These are phyloP conservation scores for Plantago major DNA, from an alignment of 257 asterid species.

Conservation along the genomic window DNA sequence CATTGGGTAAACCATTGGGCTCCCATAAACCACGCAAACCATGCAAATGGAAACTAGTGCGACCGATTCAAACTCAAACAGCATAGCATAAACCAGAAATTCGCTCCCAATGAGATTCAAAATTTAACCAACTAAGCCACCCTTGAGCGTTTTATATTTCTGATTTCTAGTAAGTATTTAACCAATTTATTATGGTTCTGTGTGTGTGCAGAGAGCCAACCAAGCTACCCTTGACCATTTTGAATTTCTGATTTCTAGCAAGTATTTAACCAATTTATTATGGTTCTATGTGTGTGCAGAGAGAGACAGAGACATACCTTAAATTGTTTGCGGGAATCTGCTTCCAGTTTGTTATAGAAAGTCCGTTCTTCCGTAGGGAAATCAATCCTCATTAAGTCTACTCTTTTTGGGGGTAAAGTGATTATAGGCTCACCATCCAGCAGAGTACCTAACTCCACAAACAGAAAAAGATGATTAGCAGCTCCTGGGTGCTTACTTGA, in stretches of 20 bases:
- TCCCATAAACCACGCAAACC: no score
- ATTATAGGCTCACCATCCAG: constrained; percentile 79
- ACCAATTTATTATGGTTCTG: background rate
- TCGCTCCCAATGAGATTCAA: no score
- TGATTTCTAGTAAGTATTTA: background rate
- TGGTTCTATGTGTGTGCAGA: no score
- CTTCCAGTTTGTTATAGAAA: constrained; percentile 72
- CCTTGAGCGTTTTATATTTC: no score
- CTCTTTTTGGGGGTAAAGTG: constrained; percentile 72
- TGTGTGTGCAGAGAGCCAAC: background rate
- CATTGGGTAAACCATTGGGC: no score
- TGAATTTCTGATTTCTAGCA: no score
- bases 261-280: background rate
- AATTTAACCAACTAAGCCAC: no score
- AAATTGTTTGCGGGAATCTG: constrained; percentile 78
- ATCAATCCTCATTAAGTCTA: constrained; percentile 59
- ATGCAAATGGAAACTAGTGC: no score
- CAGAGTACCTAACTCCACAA: constrained; percentile 47
- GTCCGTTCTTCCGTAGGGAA: constrained; percentile 78
- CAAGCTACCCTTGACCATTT: no score
- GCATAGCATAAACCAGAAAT: no score
- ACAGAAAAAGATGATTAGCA: constrained; percentile 19
- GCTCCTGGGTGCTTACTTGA: background rate
- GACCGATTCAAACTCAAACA: no score
- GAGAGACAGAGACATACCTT: constrained; percentile 48